Conservation (phyloP, 2,329 filamentous ascomycete genomes). For the Monosporascus sp. region DNA sequence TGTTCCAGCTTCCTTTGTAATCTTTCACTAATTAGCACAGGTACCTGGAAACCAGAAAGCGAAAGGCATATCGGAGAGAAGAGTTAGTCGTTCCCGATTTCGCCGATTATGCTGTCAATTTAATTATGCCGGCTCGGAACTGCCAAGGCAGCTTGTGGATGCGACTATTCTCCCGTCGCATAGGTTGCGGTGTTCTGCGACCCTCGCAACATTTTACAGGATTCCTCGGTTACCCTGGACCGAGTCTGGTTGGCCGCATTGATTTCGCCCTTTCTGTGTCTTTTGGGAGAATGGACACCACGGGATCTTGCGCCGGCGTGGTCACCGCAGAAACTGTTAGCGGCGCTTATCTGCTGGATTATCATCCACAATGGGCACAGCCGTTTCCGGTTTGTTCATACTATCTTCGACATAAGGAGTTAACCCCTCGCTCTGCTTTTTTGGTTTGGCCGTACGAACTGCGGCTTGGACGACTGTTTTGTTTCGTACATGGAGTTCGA, state of each 20-base stretch:
- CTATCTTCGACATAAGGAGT: neutral
- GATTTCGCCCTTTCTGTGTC: neutral
- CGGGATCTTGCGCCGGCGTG: neutral
- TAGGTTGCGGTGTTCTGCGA: no score
- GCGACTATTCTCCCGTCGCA: no score
- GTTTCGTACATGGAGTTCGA: neutral
- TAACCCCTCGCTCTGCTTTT: neutral
- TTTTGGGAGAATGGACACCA: no score
- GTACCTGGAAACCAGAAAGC: conserved; percentile 71
- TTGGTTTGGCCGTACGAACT: neutral
- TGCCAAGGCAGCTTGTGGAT: no score
- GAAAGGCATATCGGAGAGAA: conserved; percentile 63
- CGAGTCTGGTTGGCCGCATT: neutral
- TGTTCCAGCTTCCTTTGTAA: neutral
- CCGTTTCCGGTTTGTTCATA: neutral
- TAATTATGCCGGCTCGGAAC: no score
- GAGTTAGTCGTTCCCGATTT: conserved; percentile 19
- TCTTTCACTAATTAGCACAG: conserved; percentile 32
- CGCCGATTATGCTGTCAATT: conserved; percentile 1
- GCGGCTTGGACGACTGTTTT: neutral
- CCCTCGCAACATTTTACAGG: no score
- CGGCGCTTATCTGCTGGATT: neutral
- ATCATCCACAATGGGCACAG: neutral
- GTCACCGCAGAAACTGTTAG: neutral
- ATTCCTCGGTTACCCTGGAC: no score